phyloP scores from a whole-genome alignment of 371 early-diverging fungal species.

The Mycotypha africana region DNA sequence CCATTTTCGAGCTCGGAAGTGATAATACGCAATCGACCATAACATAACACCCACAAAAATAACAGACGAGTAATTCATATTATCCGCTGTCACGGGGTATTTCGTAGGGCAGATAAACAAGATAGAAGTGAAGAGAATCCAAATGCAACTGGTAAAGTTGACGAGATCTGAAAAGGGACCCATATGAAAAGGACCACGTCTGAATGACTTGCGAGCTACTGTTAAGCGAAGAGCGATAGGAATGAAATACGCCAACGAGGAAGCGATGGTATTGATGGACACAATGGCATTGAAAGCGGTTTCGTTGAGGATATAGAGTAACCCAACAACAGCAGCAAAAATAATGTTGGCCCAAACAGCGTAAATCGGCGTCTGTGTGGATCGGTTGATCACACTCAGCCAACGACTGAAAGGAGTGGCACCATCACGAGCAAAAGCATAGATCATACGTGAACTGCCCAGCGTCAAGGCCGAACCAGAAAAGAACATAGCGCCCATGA shows the following conservation, averaged over 20 bases:
- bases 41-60: slow-evolving; percentile 30
- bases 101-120: slow-evolving; percentile 57
- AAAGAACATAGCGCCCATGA: slow-evolving; percentile 57
- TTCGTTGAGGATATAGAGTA: slow-evolving; percentile 43
- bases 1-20: slow-evolving; percentile 46
- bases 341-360: slow-evolving; percentile 35
- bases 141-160: slow-evolving; percentile 42
- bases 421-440: slow-evolving; percentile 69
- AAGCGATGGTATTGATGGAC: slow-evolving; percentile 69
- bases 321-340: slow-evolving; percentile 35
- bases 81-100: slow-evolving; percentile 50
- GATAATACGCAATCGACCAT: slow-evolving; percentile 34
- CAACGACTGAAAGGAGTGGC: slow-evolving; percentile 57
- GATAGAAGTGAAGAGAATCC: slow-evolving; percentile 55
- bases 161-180: slow-evolving; percentile 46
- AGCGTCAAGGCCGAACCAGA: slow-evolving; percentile 47
- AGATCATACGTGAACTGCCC: slow-evolving; percentile 64
- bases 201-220: slow-evolving; percentile 47
- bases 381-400: slow-evolving; percentile 28
- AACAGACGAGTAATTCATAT: slow-evolving; percentile 45
- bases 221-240: slow-evolving; percentile 59
- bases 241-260: slow-evolving; percentile 65
- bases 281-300: slow-evolving; percentile 63
- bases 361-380: slow-evolving; percentile 26
- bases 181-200: slow-evolving; percentile 50